These are phyloP conservation scores for Graphium sp. DNA, from an alignment of 2,329 filamentous ascomycete species.

Conservation along the genomic window DNA sequence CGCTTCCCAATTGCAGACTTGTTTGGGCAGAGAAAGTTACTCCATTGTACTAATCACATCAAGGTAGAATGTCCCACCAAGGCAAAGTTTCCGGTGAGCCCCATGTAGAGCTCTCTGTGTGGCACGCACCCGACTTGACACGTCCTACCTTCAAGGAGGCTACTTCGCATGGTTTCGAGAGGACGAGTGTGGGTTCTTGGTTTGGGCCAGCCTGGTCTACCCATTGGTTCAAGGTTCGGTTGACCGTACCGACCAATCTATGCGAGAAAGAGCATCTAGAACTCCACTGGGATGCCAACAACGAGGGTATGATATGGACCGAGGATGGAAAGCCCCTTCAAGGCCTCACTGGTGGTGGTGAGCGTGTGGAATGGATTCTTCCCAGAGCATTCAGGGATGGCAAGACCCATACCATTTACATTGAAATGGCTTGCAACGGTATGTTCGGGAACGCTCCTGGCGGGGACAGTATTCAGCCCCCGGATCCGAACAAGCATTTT, in stretches of 20 bases:
- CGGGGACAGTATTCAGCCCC: conserved; percentile 77
- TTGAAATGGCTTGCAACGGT: conserved; percentile 96
- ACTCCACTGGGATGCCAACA: conserved; percentile 89
- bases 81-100: conserved; percentile 48
- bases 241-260: conserved; percentile 62
- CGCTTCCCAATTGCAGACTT: not conserved
- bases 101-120: conserved; percentile 71
- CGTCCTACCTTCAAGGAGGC: conserved; percentile 82
- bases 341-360: conserved; percentile 77
- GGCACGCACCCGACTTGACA: conserved; percentile 62
- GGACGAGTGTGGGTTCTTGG: conserved; percentile 55
- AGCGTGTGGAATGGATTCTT: conserved; percentile 82
- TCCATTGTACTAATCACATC: not conserved
- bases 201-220: conserved; percentile 96
- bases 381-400: conserved; percentile 70
- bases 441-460: conserved; percentile 92
- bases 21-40: not conserved
- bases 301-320: conserved; percentile 89
- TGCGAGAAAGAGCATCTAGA: conserved; percentile 68
- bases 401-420: conserved; percentile 75
- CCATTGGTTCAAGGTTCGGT: conserved; percentile 82
- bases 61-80: conserved; percentile 52
- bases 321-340: conserved; percentile 81
- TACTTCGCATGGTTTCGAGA: conserved; percentile 53
- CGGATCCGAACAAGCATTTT: conserved; percentile 70